These are phyloP conservation scores for Tolypocladium album DNA, from an alignment of 2,329 filamentous ascomycete species.

Conservation along the genomic window DNA sequence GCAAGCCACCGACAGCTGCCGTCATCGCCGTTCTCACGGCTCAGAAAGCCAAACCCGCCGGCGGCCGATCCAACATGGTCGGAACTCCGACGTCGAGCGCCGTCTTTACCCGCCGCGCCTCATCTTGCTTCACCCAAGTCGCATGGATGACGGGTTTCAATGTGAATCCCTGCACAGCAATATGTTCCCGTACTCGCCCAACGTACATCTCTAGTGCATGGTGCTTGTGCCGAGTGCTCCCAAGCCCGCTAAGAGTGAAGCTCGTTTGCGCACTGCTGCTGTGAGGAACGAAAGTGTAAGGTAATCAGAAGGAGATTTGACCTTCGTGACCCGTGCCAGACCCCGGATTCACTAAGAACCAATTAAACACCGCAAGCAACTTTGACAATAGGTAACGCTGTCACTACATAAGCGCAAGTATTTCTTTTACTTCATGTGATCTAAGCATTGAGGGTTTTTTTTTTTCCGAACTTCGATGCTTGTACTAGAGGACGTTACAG, in stretches of 20 bases:
- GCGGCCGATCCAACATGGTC: background rate
- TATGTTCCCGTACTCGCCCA: background rate
- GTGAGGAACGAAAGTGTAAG: no score
- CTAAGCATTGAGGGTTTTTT: no score
- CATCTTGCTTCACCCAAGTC: background rate
- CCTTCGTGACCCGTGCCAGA: no score
- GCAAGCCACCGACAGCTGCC: background rate
- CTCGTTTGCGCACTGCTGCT: background rate
- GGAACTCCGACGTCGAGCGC: conserved; percentile 1
- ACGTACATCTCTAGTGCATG: background rate
- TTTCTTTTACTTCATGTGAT: no score
- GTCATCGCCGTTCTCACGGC: background rate
- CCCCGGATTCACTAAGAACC: no score
- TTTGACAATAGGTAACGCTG: no score
- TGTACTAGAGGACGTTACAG: background rate
- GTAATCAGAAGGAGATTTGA: no score
- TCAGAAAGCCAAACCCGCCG: background rate
- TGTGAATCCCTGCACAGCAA: background rate
- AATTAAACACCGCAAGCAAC: no score
- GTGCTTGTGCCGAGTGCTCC: background rate
- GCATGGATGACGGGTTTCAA: background rate
- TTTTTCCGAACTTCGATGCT: background rate
- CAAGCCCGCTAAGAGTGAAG: background rate
- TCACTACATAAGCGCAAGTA: no score
- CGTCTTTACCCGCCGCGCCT: background rate